phyloP scores from a whole-genome alignment of 2,329 filamentous ascomycete genomes.

The Sclerotinia minor region DNA sequence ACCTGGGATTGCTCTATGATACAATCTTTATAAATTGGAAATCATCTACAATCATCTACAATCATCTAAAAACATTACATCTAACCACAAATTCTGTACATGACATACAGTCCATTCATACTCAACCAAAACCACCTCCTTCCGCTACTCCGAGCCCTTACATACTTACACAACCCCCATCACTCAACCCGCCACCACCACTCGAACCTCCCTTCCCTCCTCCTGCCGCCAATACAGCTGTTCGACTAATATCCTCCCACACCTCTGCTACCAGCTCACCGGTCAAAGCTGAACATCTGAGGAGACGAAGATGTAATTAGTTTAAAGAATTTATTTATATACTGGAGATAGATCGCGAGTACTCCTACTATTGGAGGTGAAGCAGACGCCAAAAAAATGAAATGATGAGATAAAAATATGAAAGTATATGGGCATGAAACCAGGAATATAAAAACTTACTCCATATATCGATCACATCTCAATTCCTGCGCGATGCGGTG shows the following conservation, averaged over 20 bases:
- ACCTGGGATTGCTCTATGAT: no score
- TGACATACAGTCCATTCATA: no score
- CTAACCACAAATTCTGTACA: neutral
- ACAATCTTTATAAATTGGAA: neutral
- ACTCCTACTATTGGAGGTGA: neutral
- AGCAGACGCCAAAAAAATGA: no score
- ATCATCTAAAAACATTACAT: neutral
- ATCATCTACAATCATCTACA: neutral
- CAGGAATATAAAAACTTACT: no score
- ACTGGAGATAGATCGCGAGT: no score
- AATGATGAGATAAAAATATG: neutral
- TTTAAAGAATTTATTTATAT: neutral
- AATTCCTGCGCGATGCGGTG: constrained; percentile 58
- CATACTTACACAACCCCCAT: constrained; percentile 21
- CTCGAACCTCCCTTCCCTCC: constrained; percentile 6
- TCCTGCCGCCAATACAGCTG: constrained; percentile 21
- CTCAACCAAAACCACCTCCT: neutral
- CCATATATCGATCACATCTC: constrained; percentile 62
- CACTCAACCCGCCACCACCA: constrained; percentile 19
- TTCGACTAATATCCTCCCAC: constrained; percentile 24
- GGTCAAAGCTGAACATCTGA: constrained; percentile 19
- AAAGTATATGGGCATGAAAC: no score
- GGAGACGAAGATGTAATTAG: neutral
- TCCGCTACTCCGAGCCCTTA: neutral
- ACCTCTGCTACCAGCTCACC: constrained; percentile 25